phyloP scores from a whole-genome alignment of 176 grass and related monocot species.

The Eleusine indica region DNA sequence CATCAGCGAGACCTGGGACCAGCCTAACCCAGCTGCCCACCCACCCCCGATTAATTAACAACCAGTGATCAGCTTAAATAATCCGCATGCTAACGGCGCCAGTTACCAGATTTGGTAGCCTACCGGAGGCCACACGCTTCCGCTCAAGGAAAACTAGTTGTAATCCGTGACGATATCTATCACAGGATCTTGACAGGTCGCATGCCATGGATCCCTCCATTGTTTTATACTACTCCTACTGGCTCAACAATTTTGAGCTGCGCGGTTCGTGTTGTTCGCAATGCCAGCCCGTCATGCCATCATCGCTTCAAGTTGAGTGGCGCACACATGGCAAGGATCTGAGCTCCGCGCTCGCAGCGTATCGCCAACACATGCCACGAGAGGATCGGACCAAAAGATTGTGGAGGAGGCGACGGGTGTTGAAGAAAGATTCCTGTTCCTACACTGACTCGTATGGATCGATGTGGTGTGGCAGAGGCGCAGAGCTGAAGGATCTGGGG shows the following conservation, averaged over 20 bases:
- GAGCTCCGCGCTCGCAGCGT: neutral
- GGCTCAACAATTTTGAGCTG: neutral
- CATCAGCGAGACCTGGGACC: neutral
- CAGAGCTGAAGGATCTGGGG: neutral
- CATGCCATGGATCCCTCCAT: neutral
- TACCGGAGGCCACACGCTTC: neutral
- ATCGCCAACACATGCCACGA: neutral
- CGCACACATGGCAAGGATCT: conserved; percentile 35
- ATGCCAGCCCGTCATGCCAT: too few relatives aligned
- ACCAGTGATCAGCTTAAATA: neutral
- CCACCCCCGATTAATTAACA: neutral
- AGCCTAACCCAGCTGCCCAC: neutral
- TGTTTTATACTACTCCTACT: neutral
- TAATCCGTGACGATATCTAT: neutral
- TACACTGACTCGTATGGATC: neutral
- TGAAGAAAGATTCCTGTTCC: neutral
- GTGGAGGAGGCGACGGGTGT: neutral
- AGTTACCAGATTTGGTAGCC: conserved; percentile 22
- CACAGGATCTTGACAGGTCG: conserved; percentile 25
- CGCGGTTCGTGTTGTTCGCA: neutral
- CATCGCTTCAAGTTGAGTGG: neutral
- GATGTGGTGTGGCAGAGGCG: neutral
- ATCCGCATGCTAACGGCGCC: neutral
- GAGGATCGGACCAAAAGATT: neutral
- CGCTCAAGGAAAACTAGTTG: neutral